phyloP scores from a whole-genome alignment of 2,329 filamentous ascomycete genomes.

The Ascosphaera acerosa region DNA sequence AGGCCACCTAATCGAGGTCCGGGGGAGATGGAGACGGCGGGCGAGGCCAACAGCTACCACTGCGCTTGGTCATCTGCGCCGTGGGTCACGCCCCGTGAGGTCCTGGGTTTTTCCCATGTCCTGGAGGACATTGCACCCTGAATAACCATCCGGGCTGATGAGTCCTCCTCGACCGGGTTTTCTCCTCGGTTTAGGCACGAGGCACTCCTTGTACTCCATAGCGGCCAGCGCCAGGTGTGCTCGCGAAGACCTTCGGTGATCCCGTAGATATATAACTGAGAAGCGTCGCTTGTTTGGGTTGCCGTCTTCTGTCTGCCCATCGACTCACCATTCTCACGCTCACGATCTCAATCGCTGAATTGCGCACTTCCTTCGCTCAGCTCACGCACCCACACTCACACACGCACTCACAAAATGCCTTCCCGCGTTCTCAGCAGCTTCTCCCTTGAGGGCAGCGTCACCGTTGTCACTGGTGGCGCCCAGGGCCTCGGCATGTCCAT shows the following conservation, averaged over 20 bases:
- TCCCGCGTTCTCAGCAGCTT: slow-evolving; percentile 47
- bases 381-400: neutral
- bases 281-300: neutral
- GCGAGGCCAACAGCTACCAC: slow-evolving; percentile 1
- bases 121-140: neutral
- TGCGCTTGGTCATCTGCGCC: slow-evolving; percentile 1
- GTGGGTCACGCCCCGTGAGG: slow-evolving; percentile 1
- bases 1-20: too few relatives aligned
- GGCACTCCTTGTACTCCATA: too few relatives aligned
- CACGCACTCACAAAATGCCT: slow-evolving; percentile 1
- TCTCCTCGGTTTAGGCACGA: slow-evolving; percentile 1
- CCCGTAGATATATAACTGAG: slow-evolving; percentile 1
- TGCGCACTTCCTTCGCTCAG: neutral
- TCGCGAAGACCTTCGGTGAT: too few relatives aligned
- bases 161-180: slow-evolving; percentile 1
- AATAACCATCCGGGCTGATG: neutral
- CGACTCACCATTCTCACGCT: neutral
- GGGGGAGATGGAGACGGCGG: too few relatives aligned
- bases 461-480: slow-evolving; percentile 72
- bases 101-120: slow-evolving; percentile 1
- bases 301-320: neutral
- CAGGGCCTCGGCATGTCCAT: slow-evolving; percentile 76
- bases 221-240: too few relatives aligned
- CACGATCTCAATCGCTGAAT: neutral
- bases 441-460: slow-evolving; percentile 61